Percentiles rank a stretch among this genome's conserved stretches.
These are phyloP conservation scores for Myxozyma monticola DNA, from an alignment of 805 yeast genomes.

Conservation along the genomic window DNA sequence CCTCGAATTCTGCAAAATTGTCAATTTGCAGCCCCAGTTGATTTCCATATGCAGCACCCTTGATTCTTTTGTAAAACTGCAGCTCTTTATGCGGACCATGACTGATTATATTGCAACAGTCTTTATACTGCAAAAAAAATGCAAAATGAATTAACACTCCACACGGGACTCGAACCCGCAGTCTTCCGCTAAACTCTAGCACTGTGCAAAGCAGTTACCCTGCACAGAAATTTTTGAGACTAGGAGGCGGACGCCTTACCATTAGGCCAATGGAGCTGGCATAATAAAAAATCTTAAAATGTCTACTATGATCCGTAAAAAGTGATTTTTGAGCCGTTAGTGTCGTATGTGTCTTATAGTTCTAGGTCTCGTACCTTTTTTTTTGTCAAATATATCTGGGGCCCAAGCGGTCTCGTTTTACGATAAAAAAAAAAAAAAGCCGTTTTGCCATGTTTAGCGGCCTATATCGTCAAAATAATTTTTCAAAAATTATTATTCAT, in stretches of 20 bases:
- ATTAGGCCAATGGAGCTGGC: conserved; percentile 56
- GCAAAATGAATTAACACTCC: conserved; percentile 42
- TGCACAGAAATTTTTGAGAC: neutral
- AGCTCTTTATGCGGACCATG: neutral
- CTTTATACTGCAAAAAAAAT: neutral
- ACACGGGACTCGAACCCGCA: conserved; percentile 70
- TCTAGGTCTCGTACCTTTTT: no score
- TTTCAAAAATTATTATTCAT: no score
- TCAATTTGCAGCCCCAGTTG: neutral
- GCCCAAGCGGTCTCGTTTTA: no score
- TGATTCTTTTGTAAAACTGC: no score
- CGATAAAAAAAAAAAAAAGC: no score
- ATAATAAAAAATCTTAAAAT: neutral
- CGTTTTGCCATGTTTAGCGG: no score
- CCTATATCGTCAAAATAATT: no score
- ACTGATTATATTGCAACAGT: neutral
- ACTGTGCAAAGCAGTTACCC: neutral
- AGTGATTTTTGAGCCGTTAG: neutral
- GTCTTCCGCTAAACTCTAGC: conserved; percentile 50
- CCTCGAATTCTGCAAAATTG: neutral
- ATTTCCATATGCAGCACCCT: no score
- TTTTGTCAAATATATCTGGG: no score
- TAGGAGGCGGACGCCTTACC: conserved; percentile 71
- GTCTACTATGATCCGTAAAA: neutral
- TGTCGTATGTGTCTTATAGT: no score